A percentile compares a stretch with the other conserved stretches of the same genome.
These are phyloP conservation scores for Phialemonium atrogriseum DNA, from an alignment of 2,329 filamentous ascomycete species.

Conservation along the genomic window DNA sequence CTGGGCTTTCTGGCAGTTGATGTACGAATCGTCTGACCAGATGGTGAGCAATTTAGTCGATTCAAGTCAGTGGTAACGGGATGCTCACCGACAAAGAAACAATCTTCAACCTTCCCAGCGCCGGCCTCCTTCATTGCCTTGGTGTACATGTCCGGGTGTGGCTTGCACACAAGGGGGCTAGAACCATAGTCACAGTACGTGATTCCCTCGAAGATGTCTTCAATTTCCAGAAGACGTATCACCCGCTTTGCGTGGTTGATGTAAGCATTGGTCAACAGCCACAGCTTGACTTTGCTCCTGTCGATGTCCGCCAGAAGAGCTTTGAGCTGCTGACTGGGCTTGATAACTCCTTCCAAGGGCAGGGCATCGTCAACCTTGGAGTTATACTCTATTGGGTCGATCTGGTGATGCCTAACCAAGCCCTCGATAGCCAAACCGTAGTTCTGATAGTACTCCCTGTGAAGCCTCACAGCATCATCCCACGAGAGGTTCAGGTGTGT, in stretches of 20 bases:
- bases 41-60: slow-evolving; percentile 6
- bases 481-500: slow-evolving; percentile 64
- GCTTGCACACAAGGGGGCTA: slow-evolving; percentile 77
- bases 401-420: slow-evolving; percentile 85
- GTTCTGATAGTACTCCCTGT: slow-evolving; percentile 87
- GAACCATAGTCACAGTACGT: slow-evolving; percentile 87
- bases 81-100: slow-evolving; percentile 83
- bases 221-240: slow-evolving; percentile 69
- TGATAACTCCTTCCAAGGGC: slow-evolving; percentile 76
- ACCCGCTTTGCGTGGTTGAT: slow-evolving; percentile 80
- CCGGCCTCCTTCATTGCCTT: slow-evolving; percentile 86
- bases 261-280: slow-evolving; percentile 97
- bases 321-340: slow-evolving; percentile 66
- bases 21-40: slow-evolving; percentile 67
- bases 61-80: not conserved
- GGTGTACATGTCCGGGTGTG: slow-evolving; percentile 69
- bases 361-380: slow-evolving; percentile 88
- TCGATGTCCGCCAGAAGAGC: slow-evolving; percentile 76
- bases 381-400: slow-evolving; percentile 93
- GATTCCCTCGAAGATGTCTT: slow-evolving; percentile 87
- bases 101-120: slow-evolving; percentile 57
- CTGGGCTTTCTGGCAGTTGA: slow-evolving; percentile 72
- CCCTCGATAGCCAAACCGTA: slow-evolving; percentile 98
- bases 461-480: slow-evolving; percentile 77
- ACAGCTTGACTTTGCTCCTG: slow-evolving; percentile 71